Evolutionary conservation across 331 rosid species (phyloP), one percentile per base, ranked within the genome.

Genomic region (Malus hybrid): DNA sequence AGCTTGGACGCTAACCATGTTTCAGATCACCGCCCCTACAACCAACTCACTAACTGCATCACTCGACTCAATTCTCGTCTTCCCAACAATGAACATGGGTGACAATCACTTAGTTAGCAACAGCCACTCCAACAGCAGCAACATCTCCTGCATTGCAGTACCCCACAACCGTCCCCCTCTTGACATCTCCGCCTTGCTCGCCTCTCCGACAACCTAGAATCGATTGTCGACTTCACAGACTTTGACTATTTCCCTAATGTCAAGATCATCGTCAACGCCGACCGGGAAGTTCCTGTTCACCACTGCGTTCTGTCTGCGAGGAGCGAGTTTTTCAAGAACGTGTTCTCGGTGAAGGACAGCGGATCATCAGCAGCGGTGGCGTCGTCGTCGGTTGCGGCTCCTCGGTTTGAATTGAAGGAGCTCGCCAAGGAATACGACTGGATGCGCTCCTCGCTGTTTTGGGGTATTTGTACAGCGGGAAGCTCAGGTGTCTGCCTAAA

Each of bases 241-340:
- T 80, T 46, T 2, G 89, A 84, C 65, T 81, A 70, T 84, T 88
- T 82, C 52, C 39, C 88, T n/a, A 90, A 88, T 26, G 89, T 86
- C 19, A 82, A 68, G 62, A 79, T 88, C 71, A 66, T 74, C 2
- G 44, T 80, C 29, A 36, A 42, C 0, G 78, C 76, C 1, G 83
- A 85, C 22, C 34, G 71, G 11, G 87, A 87, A 68, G 68, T 86
- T 26, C 63, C 77, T 0, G 87, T 87, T 56, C 90, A 89, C 79
- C 88, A 87, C 3, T 88, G 96, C 69, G 65, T 87, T 74, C 85
- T 90, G 8, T 65, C 88, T 1, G 82, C 89, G 32, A 81, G 92
- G 52, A 90, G 88, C 33, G 9, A 44, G 5, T 87, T 87, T 72
- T 89, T 84, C 74, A 84, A 76, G 86, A 63, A 7, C 1, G 48